Evolutionary conservation across 768 basidiomycete genomes (phyloP), one percentile per base, ranked within the genome.

Genomic region (Macrolepiota fuliginosa): DNA sequence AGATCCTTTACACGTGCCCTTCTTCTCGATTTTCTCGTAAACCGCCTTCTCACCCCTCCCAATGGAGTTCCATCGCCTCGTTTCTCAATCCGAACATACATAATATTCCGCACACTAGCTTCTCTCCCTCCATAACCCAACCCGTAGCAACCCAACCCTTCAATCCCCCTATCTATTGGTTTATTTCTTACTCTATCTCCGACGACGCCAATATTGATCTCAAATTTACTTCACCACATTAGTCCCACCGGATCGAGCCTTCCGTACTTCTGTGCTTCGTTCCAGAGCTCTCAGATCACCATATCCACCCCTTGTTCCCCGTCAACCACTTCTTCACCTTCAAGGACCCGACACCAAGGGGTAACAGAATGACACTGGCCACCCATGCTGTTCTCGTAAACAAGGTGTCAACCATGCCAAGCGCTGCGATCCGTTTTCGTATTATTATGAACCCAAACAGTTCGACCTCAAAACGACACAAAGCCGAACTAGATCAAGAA

Each of bases 1-100:
- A 29, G 22, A 24, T 40, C 12, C 37, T n/a, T 10, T 42, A 37
- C 59, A 61, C 59, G 59, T 61, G 59, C 51, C 36, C 36, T 39
- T 22, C 25, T 54, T 36, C 53, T 37, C 36, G 35, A 19, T 36
- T 54, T 54, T 54, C 52, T 54, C 52, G 52, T 54, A 54, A 54
- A 36, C 29, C 32, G 15, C 27, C 58, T 58, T 52, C 25, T 58
- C 58, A 17, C 47, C 27, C 32, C 19, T 40, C 47, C 49, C 27
- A 45, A 42, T 42, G 24, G 25, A 45, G 39, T 56, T 17, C 24
- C 42, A n/a, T n/a, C n/a, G n/a, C n/a, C n/a, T n/a, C n/a, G n/a
- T n/a, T n/a, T n/a, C n/a, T n/a, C n/a, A n/a, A n/a, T 19, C 15
- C 39, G 35, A 49, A 47, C 47, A 58, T 47, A 50, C 47, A 37